Conservation (phyloP, 1,139 yeast species). For the Hemisphaericaspora lyxosophila region DNA sequence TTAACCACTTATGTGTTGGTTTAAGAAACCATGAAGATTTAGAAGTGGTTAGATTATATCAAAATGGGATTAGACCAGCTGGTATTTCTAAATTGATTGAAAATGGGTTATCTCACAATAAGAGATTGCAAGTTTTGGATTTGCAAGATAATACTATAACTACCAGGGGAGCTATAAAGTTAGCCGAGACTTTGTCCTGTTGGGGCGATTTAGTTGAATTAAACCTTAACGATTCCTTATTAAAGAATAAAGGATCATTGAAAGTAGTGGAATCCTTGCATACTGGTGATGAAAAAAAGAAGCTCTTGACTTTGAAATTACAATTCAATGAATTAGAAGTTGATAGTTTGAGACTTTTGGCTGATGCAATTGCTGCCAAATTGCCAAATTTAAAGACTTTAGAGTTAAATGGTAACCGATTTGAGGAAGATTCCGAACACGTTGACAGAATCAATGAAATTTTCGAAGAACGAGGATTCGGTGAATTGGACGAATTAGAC, state of each 20-base stretch:
- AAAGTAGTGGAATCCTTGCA: constrained; percentile 50
- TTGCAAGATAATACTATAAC: constrained; percentile 96
- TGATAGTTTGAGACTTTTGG: constrained; percentile 58
- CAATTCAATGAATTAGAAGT: constrained; percentile 89
- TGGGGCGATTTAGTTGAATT: constrained; percentile 63
- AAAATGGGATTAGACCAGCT: constrained; percentile 93
- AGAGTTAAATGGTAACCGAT: constrained; percentile 91
- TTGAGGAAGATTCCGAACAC: constrained; percentile 48
- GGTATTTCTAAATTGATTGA: constrained; percentile 77
- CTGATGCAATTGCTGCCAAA: constrained; percentile 49
- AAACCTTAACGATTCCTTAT: constrained; percentile 84
- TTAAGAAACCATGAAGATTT: constrained; percentile 73
- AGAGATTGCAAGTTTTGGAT: constrained; percentile 67
- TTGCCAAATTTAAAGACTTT: constrained; percentile 62
- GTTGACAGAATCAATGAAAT: constrained; percentile 41
- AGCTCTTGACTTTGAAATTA: constrained; percentile 61
- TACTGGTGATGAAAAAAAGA: constrained; percentile 31
- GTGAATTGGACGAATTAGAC: constrained; percentile 87
- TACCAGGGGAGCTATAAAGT: constrained; percentile 55
- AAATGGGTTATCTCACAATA: constrained; percentile 67
- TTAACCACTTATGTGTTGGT: constrained; percentile 73
- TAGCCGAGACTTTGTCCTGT: constrained; percentile 47
- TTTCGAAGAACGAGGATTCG: constrained; percentile 72
- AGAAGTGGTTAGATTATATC: constrained; percentile 77
- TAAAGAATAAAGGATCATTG: constrained; percentile 74